Evolutionary conservation across 139 green algal genomes (phyloP), one percentile per base, ranked within the genome.

Genomic region (Diplosphaera chodatii): DNA sequence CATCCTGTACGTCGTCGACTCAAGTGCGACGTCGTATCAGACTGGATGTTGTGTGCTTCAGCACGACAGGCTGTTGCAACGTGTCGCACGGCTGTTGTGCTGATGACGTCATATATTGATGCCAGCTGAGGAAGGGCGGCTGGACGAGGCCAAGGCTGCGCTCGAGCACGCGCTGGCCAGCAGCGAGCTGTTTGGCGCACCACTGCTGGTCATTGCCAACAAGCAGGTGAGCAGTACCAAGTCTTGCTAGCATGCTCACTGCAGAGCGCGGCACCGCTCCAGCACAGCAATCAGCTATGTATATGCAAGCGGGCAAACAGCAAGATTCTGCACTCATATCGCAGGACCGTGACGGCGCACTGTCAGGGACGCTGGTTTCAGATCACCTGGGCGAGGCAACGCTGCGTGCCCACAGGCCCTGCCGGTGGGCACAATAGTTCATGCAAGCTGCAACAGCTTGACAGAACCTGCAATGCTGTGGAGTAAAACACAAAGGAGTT

Each of bases 171-270:
- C 90, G 32, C 76, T 97, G 62, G 82, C 76, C 18, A 77, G 82
- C 64, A 67, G 83, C 13, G 88, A 96, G n/a, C 78, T 98, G 6
- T 74, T 71, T 15, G 89, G 87, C 0, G 94, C 91, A 2, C 93
- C 94, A 10, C 40, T 98, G 32, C 79, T 98, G 68, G 82, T 98
- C 8, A 67, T 98, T 66, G 91, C 91, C 62, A 98, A 97, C 82
- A 98, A 98, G 77, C 87, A 94, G 77, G 93, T 59, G 48, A 5
- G 48, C 37, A 21, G 37, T 48, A 13, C 10, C 8, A 13, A 48
- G 10, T 13, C 37, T 8, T 21, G 37, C 8, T n/a, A n/a, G n/a
- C n/a, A n/a, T n/a, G n/a, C n/a, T n/a, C n/a, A n/a, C n/a, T n/a
- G n/a, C n/a, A n/a, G n/a, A n/a, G n/a, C n/a, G n/a, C n/a, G n/a